Evolutionary conservation across 345 rosid species (phyloP).

Genomic region (Punica granatum): DNA sequence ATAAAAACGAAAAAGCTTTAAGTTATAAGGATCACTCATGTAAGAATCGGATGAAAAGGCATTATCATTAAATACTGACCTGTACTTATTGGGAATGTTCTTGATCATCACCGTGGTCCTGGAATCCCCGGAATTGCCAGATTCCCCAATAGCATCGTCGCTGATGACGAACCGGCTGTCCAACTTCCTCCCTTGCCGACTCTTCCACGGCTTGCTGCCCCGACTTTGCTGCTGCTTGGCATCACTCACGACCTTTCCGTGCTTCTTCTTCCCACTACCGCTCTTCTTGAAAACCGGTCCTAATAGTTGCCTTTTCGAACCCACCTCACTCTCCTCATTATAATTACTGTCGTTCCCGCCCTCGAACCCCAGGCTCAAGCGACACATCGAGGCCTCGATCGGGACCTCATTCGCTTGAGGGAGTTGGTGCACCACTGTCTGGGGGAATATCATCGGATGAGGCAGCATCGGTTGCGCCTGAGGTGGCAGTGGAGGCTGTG

Average conservation of each 20-base stretch:
- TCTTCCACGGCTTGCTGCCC: slow-evolving; percentile 40
- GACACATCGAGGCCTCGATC: slow-evolving; percentile 22
- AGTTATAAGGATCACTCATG: no score
- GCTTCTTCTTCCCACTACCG: slow-evolving; percentile 20
- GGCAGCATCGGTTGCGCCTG: slow-evolving; percentile 9
- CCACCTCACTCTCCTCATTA: neutral
- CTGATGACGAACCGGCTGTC: slow-evolving; percentile 52
- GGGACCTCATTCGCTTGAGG: slow-evolving; percentile 8
- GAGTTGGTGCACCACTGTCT: neutral
- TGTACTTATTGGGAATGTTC: slow-evolving; percentile 97
- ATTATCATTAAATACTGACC: slow-evolving; percentile 21
- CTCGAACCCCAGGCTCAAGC: slow-evolving; percentile 21
- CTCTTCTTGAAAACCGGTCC: neutral
- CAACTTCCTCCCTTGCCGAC: slow-evolving; percentile 28
- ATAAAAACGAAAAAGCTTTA: no score
- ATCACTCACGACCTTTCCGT: slow-evolving; percentile 13
- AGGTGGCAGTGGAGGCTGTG: slow-evolving; percentile 14
- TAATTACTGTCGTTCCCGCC: slow-evolving; percentile 8
- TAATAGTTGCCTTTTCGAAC: neutral
- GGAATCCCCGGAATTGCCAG: slow-evolving; percentile 38
- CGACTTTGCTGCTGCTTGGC: slow-evolving; percentile 21
- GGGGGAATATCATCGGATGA: neutral
- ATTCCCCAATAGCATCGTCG: slow-evolving; percentile 42
- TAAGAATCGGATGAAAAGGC: neutral
- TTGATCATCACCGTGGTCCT: slow-evolving; percentile 96